Evolutionary conservation across 2,329 filamentous ascomycete genomes (phyloP).

Genomic region (Thelonectria olida): DNA sequence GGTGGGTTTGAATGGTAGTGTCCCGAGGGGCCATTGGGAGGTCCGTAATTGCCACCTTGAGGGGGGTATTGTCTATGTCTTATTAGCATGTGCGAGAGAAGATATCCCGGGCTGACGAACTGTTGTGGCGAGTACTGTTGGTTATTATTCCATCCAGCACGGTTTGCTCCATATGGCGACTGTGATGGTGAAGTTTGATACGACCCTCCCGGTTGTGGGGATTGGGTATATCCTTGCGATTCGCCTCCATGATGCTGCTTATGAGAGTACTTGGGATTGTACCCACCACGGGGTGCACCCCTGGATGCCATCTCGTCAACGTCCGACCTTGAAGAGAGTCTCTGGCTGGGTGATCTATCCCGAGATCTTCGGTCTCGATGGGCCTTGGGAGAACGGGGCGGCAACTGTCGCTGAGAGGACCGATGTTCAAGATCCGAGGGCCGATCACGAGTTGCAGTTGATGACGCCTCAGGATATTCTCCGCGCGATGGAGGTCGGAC

Average conservation of each 20-base stretch:
- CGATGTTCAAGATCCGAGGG: constrained; percentile 33
- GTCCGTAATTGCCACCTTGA: constrained; percentile 58
- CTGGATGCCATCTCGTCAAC: constrained; percentile 60
- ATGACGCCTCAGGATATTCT: constrained; percentile 29
- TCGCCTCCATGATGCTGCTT: constrained; percentile 51
- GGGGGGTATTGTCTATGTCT: constrained; percentile 66
- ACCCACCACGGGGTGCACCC: constrained; percentile 53
- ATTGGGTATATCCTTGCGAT: constrained; percentile 49
- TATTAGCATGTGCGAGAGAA: constrained; percentile 12
- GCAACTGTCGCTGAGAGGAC: constrained; percentile 32
- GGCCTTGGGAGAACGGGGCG: constrained; percentile 40
- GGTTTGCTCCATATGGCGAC: constrained; percentile 52
- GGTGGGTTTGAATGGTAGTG: constrained; percentile 61
- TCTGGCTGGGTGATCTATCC: constrained; percentile 41
- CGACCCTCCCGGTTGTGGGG: constrained; percentile 54
- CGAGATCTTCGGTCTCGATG: constrained; percentile 40
- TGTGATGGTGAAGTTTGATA: constrained; percentile 57
- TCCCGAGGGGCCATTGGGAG: constrained; percentile 61
- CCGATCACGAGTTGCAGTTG: constrained; percentile 23
- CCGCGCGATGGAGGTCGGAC: constrained; percentile 35
- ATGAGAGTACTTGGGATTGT: constrained; percentile 49
- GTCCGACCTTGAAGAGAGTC: constrained; percentile 58
- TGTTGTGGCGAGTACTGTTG: constrained; percentile 51
- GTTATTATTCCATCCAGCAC: constrained; percentile 50
- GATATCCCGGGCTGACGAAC: constrained; percentile 44